Base-by-base conservation (phyloP, 179 eudicot genomes). In the Heliamphora pulchella region DNA sequence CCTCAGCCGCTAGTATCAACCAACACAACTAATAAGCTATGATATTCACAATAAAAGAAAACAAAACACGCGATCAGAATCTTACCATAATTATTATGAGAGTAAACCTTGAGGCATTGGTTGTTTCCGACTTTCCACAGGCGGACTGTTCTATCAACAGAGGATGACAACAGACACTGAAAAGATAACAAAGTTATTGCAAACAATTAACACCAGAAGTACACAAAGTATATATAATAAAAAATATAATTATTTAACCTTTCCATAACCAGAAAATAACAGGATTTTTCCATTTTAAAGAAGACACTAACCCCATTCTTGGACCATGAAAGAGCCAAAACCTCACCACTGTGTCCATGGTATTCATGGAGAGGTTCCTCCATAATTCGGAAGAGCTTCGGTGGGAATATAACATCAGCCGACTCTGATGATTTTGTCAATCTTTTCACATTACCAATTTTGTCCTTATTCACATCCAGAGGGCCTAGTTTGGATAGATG, bases 311-410 rank as follows among this genome's bases (percentile, higher is more conserved):
- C 97, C 97, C 92, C 90, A 77, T 86, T 88, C 53, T 83, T 88
- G 10, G 97, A 90, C 98, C 98, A 95, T 20, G 98, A 89, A 76
- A 95, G 88, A 79, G 91, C 93, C 86, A 93, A 84, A 69, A 95
- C 89, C 80, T 91, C 94, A 4, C 91, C 92, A 65, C 84, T 82
- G 71, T 93, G 98, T 54, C 94, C 98, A 81, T 80, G 84, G 72
- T 91, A 91, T 76, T 85, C 90, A 70, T 91, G 90, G 72, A 89
- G 48, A n/a, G 97, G 95, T 86, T 86, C 87, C 89, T 95, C 97
- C 61, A 79, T 20, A 2, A 95, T 81, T 51, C 81, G 85, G 66
- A 93, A 93, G 50, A 84, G 83, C 86, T 89, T 91, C 0, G 86
- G 88, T 20, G 98, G 98, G 54, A 93, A 77, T 85, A 94, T 88